A percentile compares a stretch with the other conserved stretches of the same genome.
Conservation (phyloP, 202 grass and related monocot species). For the Digitaria exilis region DNA sequence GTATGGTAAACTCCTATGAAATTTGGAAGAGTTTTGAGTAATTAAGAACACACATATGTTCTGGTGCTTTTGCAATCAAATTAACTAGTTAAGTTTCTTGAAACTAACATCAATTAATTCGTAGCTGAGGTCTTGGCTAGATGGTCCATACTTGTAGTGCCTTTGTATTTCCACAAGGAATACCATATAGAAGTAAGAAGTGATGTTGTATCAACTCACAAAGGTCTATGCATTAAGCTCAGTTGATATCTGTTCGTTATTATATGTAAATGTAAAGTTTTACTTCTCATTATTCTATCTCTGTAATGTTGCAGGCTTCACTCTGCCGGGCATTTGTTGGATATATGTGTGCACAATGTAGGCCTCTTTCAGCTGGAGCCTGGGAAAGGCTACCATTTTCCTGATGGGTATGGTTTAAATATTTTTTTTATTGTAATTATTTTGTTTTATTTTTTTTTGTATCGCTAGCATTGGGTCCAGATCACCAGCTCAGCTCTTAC, state of each 20-base stretch:
- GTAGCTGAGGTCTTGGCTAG: background rate
- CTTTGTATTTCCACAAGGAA: background rate
- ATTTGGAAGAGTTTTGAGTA: background rate
- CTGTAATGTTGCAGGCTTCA: conserved; percentile 65
- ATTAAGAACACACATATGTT: background rate
- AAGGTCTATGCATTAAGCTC: background rate
- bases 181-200: background rate
- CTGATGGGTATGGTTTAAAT: conserved; percentile 63
- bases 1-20: background rate
- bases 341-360: conserved; percentile 66
- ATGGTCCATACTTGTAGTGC: background rate
- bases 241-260: background rate
- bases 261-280: background rate
- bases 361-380: conserved; percentile 67
- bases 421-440: background rate
- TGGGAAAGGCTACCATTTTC: conserved; percentile 82
- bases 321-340: conserved; percentile 90
- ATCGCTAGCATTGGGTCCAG: background rate
- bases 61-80: background rate
- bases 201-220: background rate
- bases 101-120: too few species aligned
- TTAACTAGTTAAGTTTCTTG: too few species aligned
- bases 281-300: background rate
- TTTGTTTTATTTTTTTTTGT: background rate
- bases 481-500: background rate